Conservation (phyloP, 805 yeast genomes). For the Trichomonascus vanleenenianus region DNA sequence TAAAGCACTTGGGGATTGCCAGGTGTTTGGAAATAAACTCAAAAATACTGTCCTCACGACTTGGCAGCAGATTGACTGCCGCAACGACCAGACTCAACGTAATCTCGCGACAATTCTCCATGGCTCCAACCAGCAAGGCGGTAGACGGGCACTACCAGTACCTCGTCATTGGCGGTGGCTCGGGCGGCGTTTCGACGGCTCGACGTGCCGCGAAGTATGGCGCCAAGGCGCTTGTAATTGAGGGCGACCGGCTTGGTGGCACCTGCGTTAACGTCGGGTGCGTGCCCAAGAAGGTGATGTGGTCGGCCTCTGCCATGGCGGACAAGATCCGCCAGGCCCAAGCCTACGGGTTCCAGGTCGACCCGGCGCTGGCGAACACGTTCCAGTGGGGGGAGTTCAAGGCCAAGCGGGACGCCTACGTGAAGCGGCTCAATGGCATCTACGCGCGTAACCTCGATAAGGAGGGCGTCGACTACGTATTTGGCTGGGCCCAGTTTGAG, state of each 20-base stretch:
- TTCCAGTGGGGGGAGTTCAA: slow-evolving; percentile 83
- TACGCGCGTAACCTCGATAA: slow-evolving; percentile 79
- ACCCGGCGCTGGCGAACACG: slow-evolving; percentile 43
- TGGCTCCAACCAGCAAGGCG: slow-evolving; percentile 47
- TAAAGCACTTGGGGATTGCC: too few relatives aligned
- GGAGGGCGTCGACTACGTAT: slow-evolving; percentile 82
- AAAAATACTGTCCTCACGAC: background rate
- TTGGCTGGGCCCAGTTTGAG: slow-evolving; percentile 75
- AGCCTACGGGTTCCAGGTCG: slow-evolving; percentile 73
- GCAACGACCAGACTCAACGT: background rate
- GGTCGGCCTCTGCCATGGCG: slow-evolving; percentile 94
- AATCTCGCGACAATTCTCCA: slow-evolving; percentile 22
- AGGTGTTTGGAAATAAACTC: background rate
- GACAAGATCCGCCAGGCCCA: slow-evolving; percentile 62
- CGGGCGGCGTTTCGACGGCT: slow-evolving; percentile 98
- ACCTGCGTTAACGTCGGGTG: slow-evolving; percentile 99
- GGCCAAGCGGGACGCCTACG: slow-evolving; percentile 85
- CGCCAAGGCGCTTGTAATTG: slow-evolving; percentile 77
- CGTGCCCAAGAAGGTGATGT: slow-evolving; percentile 98
- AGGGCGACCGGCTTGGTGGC: slow-evolving; percentile 81
- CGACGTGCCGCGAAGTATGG: slow-evolving; percentile 92
- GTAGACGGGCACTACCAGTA: slow-evolving; percentile 60
- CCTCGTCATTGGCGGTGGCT: slow-evolving; percentile 96
- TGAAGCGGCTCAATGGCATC: slow-evolving; percentile 81
- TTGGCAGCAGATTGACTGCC: background rate